Percentiles rank a stretch among this genome's conserved stretches.
Conservation (phyloP, 768 basidiomycete species). For the Suillus variegatus region DNA sequence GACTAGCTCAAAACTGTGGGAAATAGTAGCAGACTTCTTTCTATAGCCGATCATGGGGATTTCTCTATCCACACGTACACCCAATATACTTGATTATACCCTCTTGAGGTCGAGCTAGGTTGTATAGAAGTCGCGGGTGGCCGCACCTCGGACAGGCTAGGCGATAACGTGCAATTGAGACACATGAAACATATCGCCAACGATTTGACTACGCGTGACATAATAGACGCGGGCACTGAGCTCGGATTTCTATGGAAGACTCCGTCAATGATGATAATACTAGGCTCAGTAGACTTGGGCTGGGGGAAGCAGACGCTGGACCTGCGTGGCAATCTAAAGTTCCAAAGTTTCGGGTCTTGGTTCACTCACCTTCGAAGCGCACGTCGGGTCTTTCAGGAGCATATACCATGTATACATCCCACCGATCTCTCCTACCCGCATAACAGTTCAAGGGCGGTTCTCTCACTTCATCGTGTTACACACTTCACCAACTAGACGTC, state of each 20-base stretch:
- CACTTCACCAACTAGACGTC: constrained; percentile 60
- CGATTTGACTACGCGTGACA: not conserved
- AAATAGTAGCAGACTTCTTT: not conserved
- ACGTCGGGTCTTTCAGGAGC: constrained; percentile 65
- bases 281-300: constrained; percentile 40
- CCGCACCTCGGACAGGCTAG: not conserved
- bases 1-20: not conserved
- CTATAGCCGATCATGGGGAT: not conserved
- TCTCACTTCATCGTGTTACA: constrained; percentile 83
- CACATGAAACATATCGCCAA: not conserved
- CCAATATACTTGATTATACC: not conserved
- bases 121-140: not conserved
- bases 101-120: not conserved
- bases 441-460: constrained; percentile 82
- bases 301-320: constrained; percentile 63
- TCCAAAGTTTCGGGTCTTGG: constrained; percentile 69
- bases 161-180: not conserved
- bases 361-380: constrained; percentile 82
- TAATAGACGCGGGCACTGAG: not conserved
- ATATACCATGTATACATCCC: constrained; percentile 63
- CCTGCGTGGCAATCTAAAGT: constrained; percentile 75
- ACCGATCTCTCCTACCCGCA: constrained; percentile 45
- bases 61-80: not conserved
- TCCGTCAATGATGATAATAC: constrained; percentile 42
- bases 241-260: constrained; percentile 30